Evolutionary conservation across 78 protist species (phyloP), one percentile per base, ranked within the genome.

Genomic region (Speleostelium caveatum): DNA sequence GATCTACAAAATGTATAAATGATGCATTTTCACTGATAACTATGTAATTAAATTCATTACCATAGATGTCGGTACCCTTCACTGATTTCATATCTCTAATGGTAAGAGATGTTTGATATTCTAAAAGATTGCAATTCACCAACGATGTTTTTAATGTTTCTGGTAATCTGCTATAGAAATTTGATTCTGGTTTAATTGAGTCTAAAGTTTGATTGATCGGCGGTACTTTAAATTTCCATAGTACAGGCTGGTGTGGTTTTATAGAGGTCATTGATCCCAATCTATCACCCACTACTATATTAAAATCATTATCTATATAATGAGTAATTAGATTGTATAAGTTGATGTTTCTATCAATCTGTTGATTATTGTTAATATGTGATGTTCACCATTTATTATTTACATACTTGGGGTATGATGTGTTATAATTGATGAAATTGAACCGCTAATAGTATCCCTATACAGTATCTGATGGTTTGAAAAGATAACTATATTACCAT

Each of bases 381-480:
- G 6, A 45, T 10, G n/a, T 45, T 10, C 6, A 45, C 53, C 53
- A 14, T 45, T 45, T 45, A 45, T 45, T 45, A 45, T 45, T 45
- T 14, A 45, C 53, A 45, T 83, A 83, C 90, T 83, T 21, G 67
- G 26, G 12, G 75, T 21, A 21, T 45, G 49, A 69, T 83, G 90
- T 22, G 77, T 83, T 3, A 69, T 69, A 24, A 83, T 60, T 38
- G 79, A 67, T 26, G 71, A 36, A 0, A 83, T 58, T 6, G 79
- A 22, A 51, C 61, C 62, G 32, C 62, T 73, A 45, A 69, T 36
- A 32, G 90, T 68, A 30, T 83, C 74, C 36, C 56, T 73, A 60
- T 69, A 83, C 16, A 83, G 49, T n/a, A 83, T 83, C 55, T 83
- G 90, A 69, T 83, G 90, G 32, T 83, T 83, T 39, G 90, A 83